Conservation (phyloP, 371 early-diverging fungal species). For the Mortierella sp. region DNA sequence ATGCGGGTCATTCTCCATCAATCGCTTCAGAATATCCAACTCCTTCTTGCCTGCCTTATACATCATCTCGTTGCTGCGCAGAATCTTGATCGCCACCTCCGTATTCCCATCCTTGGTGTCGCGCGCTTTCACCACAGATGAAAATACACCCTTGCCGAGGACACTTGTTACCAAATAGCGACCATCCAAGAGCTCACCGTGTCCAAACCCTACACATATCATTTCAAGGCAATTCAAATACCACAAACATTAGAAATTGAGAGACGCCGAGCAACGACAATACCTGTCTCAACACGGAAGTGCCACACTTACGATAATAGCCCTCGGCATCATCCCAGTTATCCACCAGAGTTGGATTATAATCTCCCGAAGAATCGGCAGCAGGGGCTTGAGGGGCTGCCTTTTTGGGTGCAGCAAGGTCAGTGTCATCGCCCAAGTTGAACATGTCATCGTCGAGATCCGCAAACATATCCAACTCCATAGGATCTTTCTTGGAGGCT, state of each 20-base stretch:
- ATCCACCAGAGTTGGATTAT: conserved; percentile 76
- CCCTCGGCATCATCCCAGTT: conserved; percentile 98
- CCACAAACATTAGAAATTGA: too few species aligned
- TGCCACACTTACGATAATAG: conserved; percentile 83
- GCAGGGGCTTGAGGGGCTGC: conserved; percentile 29
- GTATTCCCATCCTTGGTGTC: conserved; percentile 74
- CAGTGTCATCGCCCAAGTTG: conserved; percentile 13
- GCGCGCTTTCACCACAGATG: conserved; percentile 89
- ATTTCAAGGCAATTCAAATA: conserved; percentile 5
- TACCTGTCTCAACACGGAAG: too few species aligned
- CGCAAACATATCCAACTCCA: conserved; percentile 84
- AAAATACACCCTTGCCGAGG: conserved; percentile 96
- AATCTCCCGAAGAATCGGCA: conserved; percentile 45
- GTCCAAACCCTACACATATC: conserved; percentile 71
- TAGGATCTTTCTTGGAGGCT: conserved; percentile 22
- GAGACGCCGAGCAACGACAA: too few species aligned
- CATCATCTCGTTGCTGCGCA: conserved; percentile 96
- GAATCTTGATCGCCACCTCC: conserved; percentile 96
- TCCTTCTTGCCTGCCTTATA: conserved; percentile 94
- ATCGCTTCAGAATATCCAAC: conserved; percentile 83
- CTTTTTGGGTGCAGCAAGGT: conserved; percentile 43
- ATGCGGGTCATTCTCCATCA: conserved; percentile 85
- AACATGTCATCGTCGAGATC: conserved; percentile 71
- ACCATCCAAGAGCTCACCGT: conserved; percentile 89
- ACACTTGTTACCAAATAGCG: conserved; percentile 88